Evolutionary conservation across 1,284 basidiomycete genomes (phyloP), one percentile per base, ranked within the genome.

Genomic region (Tranzscheliella williamsii): DNA sequence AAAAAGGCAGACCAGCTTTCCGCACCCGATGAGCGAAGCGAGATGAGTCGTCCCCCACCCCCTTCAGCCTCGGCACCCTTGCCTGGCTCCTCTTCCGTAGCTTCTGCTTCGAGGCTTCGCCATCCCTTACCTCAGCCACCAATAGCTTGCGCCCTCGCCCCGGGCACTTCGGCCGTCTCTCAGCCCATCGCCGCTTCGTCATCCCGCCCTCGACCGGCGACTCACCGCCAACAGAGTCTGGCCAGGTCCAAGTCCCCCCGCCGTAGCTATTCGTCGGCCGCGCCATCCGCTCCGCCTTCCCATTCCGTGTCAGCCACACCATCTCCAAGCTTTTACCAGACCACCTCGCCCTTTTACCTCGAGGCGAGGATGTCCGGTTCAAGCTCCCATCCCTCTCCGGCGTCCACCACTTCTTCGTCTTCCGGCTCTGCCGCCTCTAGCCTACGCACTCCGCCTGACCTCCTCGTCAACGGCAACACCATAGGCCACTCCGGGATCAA

Each of bases 371-470:
- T 16, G 15, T 17, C 8, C 15, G 32, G 32, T 26, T 45, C 49
- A 1, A 35, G 32, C 41, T 53, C 50, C 4, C 56, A 60, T 23
- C 56, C 56, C 1, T 35, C 29, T 9, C 56, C 56, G 5, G 56
- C 45, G 30, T 18, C 24, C 16, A 27, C 24, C 9, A 42, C 49
- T 5, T 54, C 56, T 13, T 24, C 45, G 24, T 42, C 38, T 5
- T 58, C 55, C 21, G 9, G 8, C 35, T 37, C 35, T 6, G 21
- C 20, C 16, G 39, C 32, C 27, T 45, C 45, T 18, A 68, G 58
- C 16, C 37, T 72, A 0, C 43, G 63, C 5, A 72, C 69, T 1
- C 69, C 69, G 2, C 69, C 69, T 1, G 69, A 72, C 22, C 56
- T 71, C 18, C 45, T 67, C 6, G 37, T 69, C 27, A 67, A 69